Evolutionary conservation across 1,284 basidiomycete genomes (phyloP).

Genomic region (Pisolithus thermaeus): DNA sequence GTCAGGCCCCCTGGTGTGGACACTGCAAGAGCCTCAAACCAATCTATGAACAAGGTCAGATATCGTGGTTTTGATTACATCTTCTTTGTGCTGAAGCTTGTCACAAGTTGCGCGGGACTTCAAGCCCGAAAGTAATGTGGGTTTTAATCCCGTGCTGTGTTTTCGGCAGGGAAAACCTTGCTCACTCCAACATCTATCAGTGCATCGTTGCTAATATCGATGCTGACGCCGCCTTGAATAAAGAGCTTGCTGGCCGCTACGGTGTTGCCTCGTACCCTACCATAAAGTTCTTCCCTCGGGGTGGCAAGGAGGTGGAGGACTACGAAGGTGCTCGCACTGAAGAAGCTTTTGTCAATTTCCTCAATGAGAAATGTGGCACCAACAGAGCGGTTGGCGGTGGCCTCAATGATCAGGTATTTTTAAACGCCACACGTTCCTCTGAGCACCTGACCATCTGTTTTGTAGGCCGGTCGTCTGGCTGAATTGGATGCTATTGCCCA

Average conservation of each 20-base stretch:
- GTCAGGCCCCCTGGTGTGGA: constrained; percentile 79
- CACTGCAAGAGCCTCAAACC: constrained; percentile 88
- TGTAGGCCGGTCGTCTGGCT: constrained; percentile 74
- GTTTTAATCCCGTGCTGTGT: constrained; percentile 17
- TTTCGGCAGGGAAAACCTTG: constrained; percentile 7
- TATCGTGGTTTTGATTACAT: constrained; percentile 1
- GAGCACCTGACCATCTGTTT: not conserved
- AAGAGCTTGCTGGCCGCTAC: constrained; percentile 69
- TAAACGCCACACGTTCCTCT: not conserved
- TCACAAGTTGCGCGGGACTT: constrained; percentile 68
- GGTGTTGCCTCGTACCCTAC: constrained; percentile 80
- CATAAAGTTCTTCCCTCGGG: constrained; percentile 91
- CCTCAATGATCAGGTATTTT: constrained; percentile 62
- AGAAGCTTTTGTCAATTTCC: constrained; percentile 62
- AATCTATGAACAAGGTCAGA: constrained; percentile 65
- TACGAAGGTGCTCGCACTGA: constrained; percentile 71
- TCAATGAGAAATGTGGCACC: constrained; percentile 89
- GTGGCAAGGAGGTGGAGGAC: constrained; percentile 47
- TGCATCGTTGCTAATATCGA: constrained; percentile 89
- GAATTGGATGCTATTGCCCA: constrained; percentile 77
- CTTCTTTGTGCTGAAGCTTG: constrained; percentile 14
- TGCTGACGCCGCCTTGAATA: constrained; percentile 81
- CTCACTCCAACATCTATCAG: constrained; percentile 32
- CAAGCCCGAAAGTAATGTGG: constrained; percentile 67
- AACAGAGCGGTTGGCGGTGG: constrained; percentile 78